These are phyloP conservation scores for Triglochin maritima DNA, from an alignment of 106 monocot genomes.

Conservation along the genomic window DNA sequence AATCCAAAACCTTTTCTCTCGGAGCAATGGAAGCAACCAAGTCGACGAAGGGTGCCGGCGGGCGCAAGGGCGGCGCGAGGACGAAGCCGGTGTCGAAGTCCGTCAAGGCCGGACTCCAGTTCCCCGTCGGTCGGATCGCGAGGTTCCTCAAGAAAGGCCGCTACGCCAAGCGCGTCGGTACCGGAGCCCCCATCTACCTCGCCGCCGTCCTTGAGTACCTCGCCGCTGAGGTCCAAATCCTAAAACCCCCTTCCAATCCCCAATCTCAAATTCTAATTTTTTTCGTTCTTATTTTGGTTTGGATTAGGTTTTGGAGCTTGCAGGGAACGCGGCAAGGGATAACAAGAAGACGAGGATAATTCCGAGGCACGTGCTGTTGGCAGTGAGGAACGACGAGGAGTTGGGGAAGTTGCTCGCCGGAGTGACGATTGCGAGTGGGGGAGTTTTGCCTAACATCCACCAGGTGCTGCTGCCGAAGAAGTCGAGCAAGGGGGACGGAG, in stretches of 20 bases:
- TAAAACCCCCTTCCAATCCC: not conserved
- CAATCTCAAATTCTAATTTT: not conserved
- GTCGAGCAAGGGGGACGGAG: conserved; percentile 10
- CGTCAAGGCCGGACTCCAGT: conserved; percentile 27
- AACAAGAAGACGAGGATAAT: conserved; percentile 54
- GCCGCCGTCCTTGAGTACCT: conserved; percentile 73
- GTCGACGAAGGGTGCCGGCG: conserved; percentile 2
- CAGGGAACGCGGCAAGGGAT: conserved; percentile 47
- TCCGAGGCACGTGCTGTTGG: conserved; percentile 44
- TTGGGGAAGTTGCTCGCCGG: conserved; percentile 40
- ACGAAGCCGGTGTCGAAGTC: conserved; percentile 14
- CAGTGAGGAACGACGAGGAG: conserved; percentile 61
- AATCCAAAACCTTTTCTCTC: not conserved
- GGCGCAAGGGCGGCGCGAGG: conserved; percentile 7
- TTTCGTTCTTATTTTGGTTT: not conserved
- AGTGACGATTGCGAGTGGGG: conserved; percentile 46
- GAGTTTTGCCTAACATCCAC: conserved; percentile 56
- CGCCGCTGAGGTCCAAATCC: conserved; percentile 32
- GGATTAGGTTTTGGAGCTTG: conserved; percentile 37
- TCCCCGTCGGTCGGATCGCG: conserved; percentile 24
- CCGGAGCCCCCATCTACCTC: conserved; percentile 49
- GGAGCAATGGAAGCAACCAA: not conserved
- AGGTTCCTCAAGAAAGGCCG: conserved; percentile 40
- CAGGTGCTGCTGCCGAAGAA: conserved; percentile 48
- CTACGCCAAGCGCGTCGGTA: conserved; percentile 43